Percentiles rank a stretch among this genome's conserved stretches.
These are phyloP conservation scores for Barbatosphaeria neglecta DNA, from an alignment of 495 filamentous ascomycete species.

Conservation along the genomic window DNA sequence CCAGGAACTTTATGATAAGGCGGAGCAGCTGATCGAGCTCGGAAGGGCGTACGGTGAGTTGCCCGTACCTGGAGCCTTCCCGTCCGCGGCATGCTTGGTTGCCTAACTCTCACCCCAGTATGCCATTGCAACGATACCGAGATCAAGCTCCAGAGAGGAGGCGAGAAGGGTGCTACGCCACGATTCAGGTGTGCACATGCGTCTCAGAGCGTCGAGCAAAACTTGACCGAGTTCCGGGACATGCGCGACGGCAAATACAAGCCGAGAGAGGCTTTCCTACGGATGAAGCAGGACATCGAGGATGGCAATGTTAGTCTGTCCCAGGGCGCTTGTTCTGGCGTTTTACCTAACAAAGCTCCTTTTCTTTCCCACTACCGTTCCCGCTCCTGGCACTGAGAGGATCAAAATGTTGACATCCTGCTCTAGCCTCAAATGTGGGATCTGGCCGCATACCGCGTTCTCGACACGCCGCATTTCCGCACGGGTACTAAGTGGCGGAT, in stretches of 20 bases:
- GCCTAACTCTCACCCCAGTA: constrained; percentile 23
- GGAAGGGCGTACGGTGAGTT: constrained; percentile 53
- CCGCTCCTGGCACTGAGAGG: too few species aligned
- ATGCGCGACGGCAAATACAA: constrained; percentile 91
- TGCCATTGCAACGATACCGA: constrained; percentile 47
- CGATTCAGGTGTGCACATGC: constrained; percentile 74
- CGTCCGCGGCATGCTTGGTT: too few species aligned
- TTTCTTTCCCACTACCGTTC: too few species aligned
- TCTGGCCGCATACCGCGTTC: constrained; percentile 68
- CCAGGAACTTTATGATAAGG: constrained; percentile 72
- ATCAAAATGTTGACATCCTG: constrained; percentile 6
- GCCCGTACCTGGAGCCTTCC: too few species aligned
- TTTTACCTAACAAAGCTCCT: too few species aligned
- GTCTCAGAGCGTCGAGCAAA: constrained; percentile 60
- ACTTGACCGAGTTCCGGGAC: constrained; percentile 68
- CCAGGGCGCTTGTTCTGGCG: not conserved
- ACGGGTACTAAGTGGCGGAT: constrained; percentile 70
- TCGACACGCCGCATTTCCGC: constrained; percentile 57
- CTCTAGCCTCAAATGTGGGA: constrained; percentile 42
- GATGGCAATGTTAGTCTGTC: constrained; percentile 33
- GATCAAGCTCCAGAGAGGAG: constrained; percentile 76
- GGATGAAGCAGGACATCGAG: constrained; percentile 74
- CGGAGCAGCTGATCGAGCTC: constrained; percentile 71
- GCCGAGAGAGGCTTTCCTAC: constrained; percentile 73
- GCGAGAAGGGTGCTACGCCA: constrained; percentile 50